phyloP scores from a whole-genome alignment of 2,329 filamentous ascomycete genomes.

The Fusarium sp. region DNA sequence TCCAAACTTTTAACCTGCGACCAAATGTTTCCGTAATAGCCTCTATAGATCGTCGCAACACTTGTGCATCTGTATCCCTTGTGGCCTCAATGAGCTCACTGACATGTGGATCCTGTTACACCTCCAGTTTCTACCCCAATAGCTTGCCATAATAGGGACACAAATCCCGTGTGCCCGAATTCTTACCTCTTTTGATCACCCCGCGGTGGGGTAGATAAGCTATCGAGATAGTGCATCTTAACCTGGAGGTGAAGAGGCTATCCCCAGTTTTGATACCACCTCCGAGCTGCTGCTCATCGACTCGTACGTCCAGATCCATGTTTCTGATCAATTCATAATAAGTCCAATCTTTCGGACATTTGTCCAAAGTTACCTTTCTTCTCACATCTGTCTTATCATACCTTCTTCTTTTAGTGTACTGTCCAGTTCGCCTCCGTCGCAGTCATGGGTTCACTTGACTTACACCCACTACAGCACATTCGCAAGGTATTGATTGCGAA shows the following conservation, averaged over 20 bases:
- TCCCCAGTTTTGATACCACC: slow-evolving; percentile 2
- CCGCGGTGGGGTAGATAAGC: slow-evolving; percentile 1
- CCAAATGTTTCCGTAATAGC: not conserved
- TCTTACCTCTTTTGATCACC: not conserved
- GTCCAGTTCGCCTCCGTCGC: not conserved
- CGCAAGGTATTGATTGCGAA: not conserved
- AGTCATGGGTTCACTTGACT: not conserved
- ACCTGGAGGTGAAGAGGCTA: not conserved
- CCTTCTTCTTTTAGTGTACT: not conserved
- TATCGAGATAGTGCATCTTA: not conserved
- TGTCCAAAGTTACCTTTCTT: fast-evolving
- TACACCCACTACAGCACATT: not conserved
- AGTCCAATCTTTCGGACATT: not conserved
- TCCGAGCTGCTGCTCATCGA: not conserved
- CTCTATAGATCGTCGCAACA: not conserved
- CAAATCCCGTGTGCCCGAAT: not conserved
- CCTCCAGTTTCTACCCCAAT: not conserved
- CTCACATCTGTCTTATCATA: not conserved
- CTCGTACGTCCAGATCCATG: not conserved
- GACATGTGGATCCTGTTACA: not conserved
- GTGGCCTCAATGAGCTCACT: not conserved
- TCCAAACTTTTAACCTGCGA: too few relatives aligned
- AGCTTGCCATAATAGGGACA: not conserved
- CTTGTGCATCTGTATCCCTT: not conserved
- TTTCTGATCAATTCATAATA: not conserved